Evolutionary conservation across 768 basidiomycete species (phyloP), one percentile per base, ranked within the genome.

Genomic region (Lepiota brunneoincarnata): DNA sequence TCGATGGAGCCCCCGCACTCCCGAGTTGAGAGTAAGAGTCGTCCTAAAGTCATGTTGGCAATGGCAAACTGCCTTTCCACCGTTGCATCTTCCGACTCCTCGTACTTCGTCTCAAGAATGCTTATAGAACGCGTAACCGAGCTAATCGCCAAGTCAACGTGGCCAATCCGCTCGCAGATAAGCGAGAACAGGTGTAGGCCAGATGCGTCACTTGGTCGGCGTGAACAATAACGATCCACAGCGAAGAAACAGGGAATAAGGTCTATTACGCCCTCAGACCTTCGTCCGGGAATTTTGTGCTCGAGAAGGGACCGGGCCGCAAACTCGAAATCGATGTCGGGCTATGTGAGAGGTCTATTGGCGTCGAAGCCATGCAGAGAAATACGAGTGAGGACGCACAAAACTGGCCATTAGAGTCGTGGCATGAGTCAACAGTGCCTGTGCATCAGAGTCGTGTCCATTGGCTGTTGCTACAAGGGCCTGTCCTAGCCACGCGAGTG

Each of bases 401-500:
- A 86, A 73, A 42, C 77, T 73, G 6, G 77, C 71, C 12, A 78
- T 71, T 58, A 93, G 67, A 31, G 78, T 73, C 17, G 86, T 78
- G 10, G 87, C 87, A 68, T 94, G 89, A 56, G 84, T 83, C 28
- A 93, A 78, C 54, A 97, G 66, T 3, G 84, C 76, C 17, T 75
- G 74, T 2, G 90, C 85, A 51, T 93, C 87, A 4, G 64, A 59
- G 26, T 77, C 66, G 49, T 91, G 80, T 3, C 79, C 81, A 52
- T 83, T 81, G 28, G 69, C 64, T 15, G 74, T 77, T 41, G 89
- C 89, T 39, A 91, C 76, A 21, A 92, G 68, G 3, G 82, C 89
- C 66, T 95, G 94, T 1, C 93, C 97, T 18, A 96, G 76, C 97
- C 97, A 99, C 6, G 93, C 87, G 18, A 85, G 63, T 0, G 88